phyloP scores from a whole-genome alignment of 768 basidiomycete species.

The Kwoniella heveanensis region DNA sequence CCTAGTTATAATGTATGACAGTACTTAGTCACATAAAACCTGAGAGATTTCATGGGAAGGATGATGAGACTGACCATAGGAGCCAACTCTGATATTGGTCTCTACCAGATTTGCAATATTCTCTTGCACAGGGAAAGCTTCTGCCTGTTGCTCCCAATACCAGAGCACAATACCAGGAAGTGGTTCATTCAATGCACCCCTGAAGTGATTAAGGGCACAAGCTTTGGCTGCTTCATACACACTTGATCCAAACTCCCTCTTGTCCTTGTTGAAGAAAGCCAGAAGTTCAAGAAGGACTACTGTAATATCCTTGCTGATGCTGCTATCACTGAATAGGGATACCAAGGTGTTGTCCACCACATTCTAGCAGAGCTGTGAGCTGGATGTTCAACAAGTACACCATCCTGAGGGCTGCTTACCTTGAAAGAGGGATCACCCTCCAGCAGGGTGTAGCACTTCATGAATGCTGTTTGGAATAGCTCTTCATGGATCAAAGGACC shows the following conservation, averaged over 20 bases:
- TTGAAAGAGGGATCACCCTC: constrained; percentile 35
- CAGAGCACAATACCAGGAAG: constrained; percentile 43
- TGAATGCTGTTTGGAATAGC: constrained; percentile 48
- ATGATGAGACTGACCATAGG: constrained; percentile 13
- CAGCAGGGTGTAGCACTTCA: constrained; percentile 44
- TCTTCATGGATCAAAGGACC: constrained; percentile 42
- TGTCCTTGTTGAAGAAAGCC: constrained; percentile 46
- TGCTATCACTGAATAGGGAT: constrained; percentile 23
- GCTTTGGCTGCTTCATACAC: constrained; percentile 36
- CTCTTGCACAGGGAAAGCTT: constrained; percentile 26
- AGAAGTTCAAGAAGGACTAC: constrained; percentile 39
- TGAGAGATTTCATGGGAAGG: background rate
- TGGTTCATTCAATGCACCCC: constrained; percentile 35
- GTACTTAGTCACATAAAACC: too few relatives aligned
- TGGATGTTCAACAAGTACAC: background rate
- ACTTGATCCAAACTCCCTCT: constrained; percentile 16
- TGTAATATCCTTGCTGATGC: constrained; percentile 30
- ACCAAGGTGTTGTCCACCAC: constrained; percentile 32
- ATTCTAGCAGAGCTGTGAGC: constrained; percentile 19
- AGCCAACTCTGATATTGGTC: constrained; percentile 36
- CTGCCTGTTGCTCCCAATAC: constrained; percentile 44
- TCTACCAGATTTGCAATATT: constrained; percentile 42
- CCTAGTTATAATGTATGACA: constrained; percentile 23
- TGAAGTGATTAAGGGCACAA: constrained; percentile 34
- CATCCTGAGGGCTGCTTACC: constrained; percentile 27